Evolutionary conservation across 345 rosid genomes (phyloP).

Genomic region (Geranium brycei): DNA sequence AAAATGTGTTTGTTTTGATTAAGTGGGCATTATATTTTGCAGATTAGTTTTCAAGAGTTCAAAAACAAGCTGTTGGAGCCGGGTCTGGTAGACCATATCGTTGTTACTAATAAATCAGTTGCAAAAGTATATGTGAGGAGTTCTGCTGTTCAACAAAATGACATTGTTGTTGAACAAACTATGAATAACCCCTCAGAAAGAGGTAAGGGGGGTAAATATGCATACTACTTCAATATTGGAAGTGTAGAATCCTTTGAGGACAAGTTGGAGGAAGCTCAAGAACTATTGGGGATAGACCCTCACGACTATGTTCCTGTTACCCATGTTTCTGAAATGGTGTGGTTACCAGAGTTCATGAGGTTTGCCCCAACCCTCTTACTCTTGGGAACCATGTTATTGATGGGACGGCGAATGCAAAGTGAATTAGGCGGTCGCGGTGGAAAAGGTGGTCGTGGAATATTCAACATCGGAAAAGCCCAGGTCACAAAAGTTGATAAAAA

Average conservation of each 20-base stretch:
- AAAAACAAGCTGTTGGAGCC: slow-evolving; percentile 90
- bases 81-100: slow-evolving; percentile 83
- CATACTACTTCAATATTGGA: slow-evolving; percentile 76
- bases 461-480: slow-evolving; percentile 87
- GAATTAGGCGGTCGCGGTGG: slow-evolving; percentile 81
- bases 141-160: slow-evolving; percentile 34
- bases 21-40: slow-evolving; percentile 9
- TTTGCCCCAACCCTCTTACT: slow-evolving; percentile 65
- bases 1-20: neutral
- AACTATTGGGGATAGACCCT: slow-evolving; percentile 59
- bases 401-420: slow-evolving; percentile 74
- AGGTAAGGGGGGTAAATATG: slow-evolving; percentile 47
- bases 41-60: slow-evolving; percentile 98
- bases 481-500: slow-evolving; percentile 78
- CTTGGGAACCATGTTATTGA: slow-evolving; percentile 52
- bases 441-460: slow-evolving; percentile 72
- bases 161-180: slow-evolving; percentile 30
- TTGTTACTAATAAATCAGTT: slow-evolving; percentile 76
- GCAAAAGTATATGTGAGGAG: slow-evolving; percentile 78
- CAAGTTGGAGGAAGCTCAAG: slow-evolving; percentile 89
- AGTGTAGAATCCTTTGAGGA: slow-evolving; percentile 89
- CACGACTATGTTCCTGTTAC: slow-evolving; percentile 74
- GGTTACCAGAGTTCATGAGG: slow-evolving; percentile 78
- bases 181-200: slow-evolving; percentile 21
- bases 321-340: slow-evolving; percentile 54